Evolutionary conservation across 176 grass and related monocot species (phyloP), one percentile per base, ranked within the genome.

Genomic region (Juncus effusus): DNA sequence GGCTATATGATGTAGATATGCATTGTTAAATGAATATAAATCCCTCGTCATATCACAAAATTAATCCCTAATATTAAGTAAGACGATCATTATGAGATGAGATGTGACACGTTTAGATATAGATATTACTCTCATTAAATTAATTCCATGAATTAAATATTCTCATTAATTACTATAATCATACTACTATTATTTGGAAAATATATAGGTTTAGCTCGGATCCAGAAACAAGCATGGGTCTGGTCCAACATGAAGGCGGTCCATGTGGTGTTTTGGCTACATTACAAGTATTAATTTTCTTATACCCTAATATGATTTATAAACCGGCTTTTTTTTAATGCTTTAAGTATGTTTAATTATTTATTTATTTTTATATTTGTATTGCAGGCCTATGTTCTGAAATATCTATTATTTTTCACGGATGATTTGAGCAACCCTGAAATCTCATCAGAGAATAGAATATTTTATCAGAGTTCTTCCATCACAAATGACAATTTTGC

Each of bases 231-330:
- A 80, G 83, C 82, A 90, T 99, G 85, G 95, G 95, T 28, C 86
- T 99, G 59, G 95, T 99, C 57, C 95, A 99, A 76, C 89, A 99
- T 80, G 89, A 99, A 70, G 95, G 89, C 73, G 95, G 95, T 72
- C 95, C 95, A 44, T 99, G 95, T 56, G 95, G 95, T 77, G 95
- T 99, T 49, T 85, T 99, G 69, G 89, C 95, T 54, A 85, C 95
- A 38, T 67, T 99, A 62, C 89, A 94, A 83, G 95, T 90, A 71
- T 11, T 61, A 16, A 40, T 74, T 66, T 47, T 60, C 69, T 4
- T 19, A 71, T 80, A 65, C 10, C 19, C 51, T 40, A 67, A 63
- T 37, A 28, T 78, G 50, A n/a, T 54, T 54, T 55, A 40, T 63
- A 59, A 53, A 28, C 4, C 56, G 56, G 40, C 16, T 47, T 54